Conservation (phyloP, 768 basidiomycete species). For the Mycena belliarum region DNA sequence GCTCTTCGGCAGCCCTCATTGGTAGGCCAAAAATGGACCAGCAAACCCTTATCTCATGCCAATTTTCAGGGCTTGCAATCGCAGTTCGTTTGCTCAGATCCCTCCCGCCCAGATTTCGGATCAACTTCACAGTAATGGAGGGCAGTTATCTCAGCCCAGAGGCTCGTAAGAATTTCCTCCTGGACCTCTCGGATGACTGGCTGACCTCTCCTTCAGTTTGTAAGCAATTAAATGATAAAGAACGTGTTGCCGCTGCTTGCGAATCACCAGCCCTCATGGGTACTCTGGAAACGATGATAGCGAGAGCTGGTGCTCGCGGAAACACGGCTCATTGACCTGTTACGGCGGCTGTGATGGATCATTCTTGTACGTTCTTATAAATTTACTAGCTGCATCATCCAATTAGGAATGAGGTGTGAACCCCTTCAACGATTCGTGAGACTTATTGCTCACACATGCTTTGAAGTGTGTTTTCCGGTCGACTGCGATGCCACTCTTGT, state of each 20-base stretch:
- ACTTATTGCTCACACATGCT: too few species aligned
- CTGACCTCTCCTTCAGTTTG: background rate
- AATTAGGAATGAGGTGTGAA: too few species aligned
- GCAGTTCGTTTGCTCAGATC: background rate
- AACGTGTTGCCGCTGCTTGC: background rate
- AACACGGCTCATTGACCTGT: background rate
- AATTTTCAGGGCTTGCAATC: background rate
- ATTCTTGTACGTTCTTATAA: too few species aligned
- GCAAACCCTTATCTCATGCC: too few species aligned
- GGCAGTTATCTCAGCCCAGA: conserved; percentile 1
- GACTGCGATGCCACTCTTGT: too few species aligned
- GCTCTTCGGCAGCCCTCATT: background rate
- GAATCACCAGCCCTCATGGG: background rate
- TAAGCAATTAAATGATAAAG: conserved; percentile 4
- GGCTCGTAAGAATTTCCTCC: background rate
- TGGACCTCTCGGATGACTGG: background rate
- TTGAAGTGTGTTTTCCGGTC: too few species aligned
- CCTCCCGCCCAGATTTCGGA: background rate
- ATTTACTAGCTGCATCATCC: too few species aligned
- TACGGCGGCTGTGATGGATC: too few species aligned
- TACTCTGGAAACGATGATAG: background rate
- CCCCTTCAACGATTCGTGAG: too few species aligned
- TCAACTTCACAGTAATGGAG: background rate
- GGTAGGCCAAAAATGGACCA: too few species aligned
- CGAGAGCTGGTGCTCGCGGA: background rate